Percentiles rank a stretch among this genome's conserved stretches.
phyloP scores from a whole-genome alignment of 2,329 filamentous ascomycete genomes.

The Sodiomyces alkalinus region DNA sequence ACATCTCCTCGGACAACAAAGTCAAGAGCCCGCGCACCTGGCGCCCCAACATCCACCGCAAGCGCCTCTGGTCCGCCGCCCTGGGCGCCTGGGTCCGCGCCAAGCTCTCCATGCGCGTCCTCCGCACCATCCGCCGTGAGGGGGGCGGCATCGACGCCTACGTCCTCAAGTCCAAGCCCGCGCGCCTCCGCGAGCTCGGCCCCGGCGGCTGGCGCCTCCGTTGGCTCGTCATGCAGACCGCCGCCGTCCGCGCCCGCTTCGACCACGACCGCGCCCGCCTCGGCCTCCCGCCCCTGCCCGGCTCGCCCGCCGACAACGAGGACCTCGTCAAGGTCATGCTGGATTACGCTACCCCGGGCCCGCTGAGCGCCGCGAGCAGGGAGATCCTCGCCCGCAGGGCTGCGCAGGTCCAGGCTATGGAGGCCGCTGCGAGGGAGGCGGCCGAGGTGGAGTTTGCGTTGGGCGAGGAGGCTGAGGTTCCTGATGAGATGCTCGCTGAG shows the following conservation, averaged over 20 bases:
- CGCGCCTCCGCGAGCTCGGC: conserved; percentile 71
- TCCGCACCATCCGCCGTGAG: conserved; percentile 64
- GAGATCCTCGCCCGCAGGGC: conserved; percentile 7
- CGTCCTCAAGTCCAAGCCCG: conserved; percentile 63
- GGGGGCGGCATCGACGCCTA: conserved; percentile 90
- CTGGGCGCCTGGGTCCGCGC: conserved; percentile 50
- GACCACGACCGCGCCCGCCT: conserved; percentile 46
- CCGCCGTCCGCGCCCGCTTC: conserved; percentile 48
- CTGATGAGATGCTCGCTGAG: conserved; percentile 12
- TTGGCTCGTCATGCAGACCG: conserved; percentile 77
- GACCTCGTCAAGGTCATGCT: conserved; percentile 24
- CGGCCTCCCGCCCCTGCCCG: conserved; percentile 27
- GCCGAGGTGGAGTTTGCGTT: conserved; percentile 30
- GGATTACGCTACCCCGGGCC: conserved; percentile 25
- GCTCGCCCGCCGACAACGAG: conserved; percentile 16
- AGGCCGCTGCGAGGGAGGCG: conserved; percentile 15
- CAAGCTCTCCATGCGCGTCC: conserved; percentile 53
- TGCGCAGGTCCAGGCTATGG: conserved; percentile 13
- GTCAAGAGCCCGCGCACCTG: conserved; percentile 59
- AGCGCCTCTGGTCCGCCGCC: conserved; percentile 49
- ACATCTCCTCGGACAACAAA: conserved; percentile 50
- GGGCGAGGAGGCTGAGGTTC: conserved; percentile 21
- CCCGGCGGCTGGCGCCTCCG: conserved; percentile 80
- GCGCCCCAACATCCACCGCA: conserved; percentile 59
- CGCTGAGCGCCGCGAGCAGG: conserved; percentile 18